phyloP scores from a whole-genome alignment of 306 rosid genomes.

The Cercis canadensis region DNA sequence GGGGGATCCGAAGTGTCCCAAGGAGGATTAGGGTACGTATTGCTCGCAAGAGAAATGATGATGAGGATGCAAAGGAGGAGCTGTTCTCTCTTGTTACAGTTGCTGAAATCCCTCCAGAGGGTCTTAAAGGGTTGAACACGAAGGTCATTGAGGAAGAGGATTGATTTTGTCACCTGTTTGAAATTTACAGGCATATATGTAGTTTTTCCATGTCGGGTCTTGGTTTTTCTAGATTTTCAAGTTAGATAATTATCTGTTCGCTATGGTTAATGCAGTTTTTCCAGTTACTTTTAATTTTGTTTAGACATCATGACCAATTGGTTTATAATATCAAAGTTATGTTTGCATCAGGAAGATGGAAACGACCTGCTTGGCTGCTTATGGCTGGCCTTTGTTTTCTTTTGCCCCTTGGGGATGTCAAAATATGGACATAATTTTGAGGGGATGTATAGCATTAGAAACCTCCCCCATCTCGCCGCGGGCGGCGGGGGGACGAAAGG shows the following conservation, averaged over 20 bases:
- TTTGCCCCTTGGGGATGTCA: no score
- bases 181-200: slow-evolving; percentile 26
- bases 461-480: no score
- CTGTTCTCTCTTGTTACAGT: slow-evolving; percentile 90
- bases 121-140: slow-evolving; percentile 83
- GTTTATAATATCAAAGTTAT: no score
- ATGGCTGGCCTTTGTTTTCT: no score
- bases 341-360: no score
- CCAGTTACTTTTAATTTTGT: slow-evolving; percentile 19
- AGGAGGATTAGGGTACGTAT: slow-evolving; percentile 91
- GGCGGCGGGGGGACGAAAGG: no score
- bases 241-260: not conserved
- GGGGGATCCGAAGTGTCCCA: slow-evolving; percentile 95
- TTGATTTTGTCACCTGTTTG: slow-evolving; percentile 45
- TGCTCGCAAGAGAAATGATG: slow-evolving; percentile 97
- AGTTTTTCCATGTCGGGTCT: slow-evolving; percentile 24
- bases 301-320: slow-evolving; percentile 4
- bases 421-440: no score
- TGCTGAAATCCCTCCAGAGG: slow-evolving; percentile 83
- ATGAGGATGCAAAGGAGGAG: slow-evolving; percentile 98
- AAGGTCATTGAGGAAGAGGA: slow-evolving; percentile 92
- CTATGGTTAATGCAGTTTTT: not conserved
- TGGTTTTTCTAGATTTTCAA: slow-evolving; percentile 26
- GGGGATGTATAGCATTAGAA: no score
- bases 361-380: no score